Evolutionary conservation across 108 stramenopile species (phyloP).

Genomic region (Mediolabrus comicus): DNA sequence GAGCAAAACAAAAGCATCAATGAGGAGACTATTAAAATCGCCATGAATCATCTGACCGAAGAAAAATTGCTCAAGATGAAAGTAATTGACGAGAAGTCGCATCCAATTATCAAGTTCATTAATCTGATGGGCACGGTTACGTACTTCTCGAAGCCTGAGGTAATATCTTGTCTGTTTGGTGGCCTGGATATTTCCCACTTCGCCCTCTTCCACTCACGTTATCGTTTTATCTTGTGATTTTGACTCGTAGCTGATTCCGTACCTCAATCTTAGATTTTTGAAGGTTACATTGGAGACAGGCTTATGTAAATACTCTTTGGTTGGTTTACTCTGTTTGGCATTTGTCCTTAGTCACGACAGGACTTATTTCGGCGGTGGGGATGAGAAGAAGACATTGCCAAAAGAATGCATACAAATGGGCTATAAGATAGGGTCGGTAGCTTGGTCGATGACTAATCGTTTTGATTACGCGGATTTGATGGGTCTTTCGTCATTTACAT

Average conservation of each 20-base stretch:
- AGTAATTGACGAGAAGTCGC: neutral
- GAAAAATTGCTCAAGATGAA: conserved; percentile 24
- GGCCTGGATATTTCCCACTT: neutral
- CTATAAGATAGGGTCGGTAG: neutral
- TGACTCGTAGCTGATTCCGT: neutral
- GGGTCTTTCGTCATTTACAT: too few relatives aligned
- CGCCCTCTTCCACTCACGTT: too few relatives aligned
- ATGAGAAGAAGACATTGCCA: neutral
- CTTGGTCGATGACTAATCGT: neutral
- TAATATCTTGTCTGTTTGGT: neutral
- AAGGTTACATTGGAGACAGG: conserved; percentile 16
- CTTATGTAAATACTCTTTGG: conserved; percentile 26
- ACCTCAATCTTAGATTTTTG: neutral
- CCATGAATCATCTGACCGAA: neutral
- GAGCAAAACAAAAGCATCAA: neutral
- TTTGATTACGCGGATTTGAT: neutral
- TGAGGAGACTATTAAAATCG: conserved; percentile 1
- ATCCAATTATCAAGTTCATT: conserved; percentile 20
- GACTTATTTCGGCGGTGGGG: too few relatives aligned
- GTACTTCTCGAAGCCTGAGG: conserved; percentile 7
- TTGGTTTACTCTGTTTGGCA: conserved; percentile 13
- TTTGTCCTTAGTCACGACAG: conserved; percentile 2
- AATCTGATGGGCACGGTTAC: neutral
- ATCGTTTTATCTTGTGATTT: neutral
- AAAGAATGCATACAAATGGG: neutral